Conservation (phyloP, 768 basidiomycete genomes). For the Mrakia blollopis region DNA sequence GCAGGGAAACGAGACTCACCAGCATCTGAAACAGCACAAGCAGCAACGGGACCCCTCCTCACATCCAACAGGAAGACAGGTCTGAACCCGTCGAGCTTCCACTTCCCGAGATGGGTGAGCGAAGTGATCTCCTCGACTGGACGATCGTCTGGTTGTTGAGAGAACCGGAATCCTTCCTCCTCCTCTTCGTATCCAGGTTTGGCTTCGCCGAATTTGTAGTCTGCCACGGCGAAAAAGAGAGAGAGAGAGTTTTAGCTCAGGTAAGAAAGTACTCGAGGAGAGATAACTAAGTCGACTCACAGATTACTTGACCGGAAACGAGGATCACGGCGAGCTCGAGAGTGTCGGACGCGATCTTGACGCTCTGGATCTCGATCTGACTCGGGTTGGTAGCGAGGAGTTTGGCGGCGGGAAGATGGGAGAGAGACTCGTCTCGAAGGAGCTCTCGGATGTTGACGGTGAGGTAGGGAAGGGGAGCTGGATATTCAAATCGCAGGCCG, state of each 20-base stretch:
- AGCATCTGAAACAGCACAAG: constrained; percentile 64
- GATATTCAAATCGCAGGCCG: constrained; percentile 60
- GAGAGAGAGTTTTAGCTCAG: not conserved
- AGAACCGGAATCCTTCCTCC: constrained; percentile 50
- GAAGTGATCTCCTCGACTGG: constrained; percentile 53
- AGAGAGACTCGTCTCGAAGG: constrained; percentile 45
- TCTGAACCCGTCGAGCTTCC: constrained; percentile 50
- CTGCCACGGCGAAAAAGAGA: not conserved
- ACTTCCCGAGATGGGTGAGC: constrained; percentile 51
- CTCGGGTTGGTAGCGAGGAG: constrained; percentile 41
- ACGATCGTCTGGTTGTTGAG: constrained; percentile 37
- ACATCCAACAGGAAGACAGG: constrained; percentile 60
- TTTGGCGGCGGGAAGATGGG: constrained; percentile 39
- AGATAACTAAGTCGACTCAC: not conserved
- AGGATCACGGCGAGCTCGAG: constrained; percentile 45
- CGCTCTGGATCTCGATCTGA: constrained; percentile 44
- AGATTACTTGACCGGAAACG: constrained; percentile 45
- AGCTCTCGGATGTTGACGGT: constrained; percentile 57
- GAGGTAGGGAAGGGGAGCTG: constrained; percentile 58
- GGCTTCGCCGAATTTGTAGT: constrained; percentile 44
- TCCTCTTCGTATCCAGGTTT: constrained; percentile 52
- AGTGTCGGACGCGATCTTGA: constrained; percentile 44
- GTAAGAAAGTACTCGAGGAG: not conserved
- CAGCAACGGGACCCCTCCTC: constrained; percentile 51
- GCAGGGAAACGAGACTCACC: constrained; percentile 56